phyloP scores from a whole-genome alignment of 2,329 filamentous ascomycete species.

The Ophiostoma ips region DNA sequence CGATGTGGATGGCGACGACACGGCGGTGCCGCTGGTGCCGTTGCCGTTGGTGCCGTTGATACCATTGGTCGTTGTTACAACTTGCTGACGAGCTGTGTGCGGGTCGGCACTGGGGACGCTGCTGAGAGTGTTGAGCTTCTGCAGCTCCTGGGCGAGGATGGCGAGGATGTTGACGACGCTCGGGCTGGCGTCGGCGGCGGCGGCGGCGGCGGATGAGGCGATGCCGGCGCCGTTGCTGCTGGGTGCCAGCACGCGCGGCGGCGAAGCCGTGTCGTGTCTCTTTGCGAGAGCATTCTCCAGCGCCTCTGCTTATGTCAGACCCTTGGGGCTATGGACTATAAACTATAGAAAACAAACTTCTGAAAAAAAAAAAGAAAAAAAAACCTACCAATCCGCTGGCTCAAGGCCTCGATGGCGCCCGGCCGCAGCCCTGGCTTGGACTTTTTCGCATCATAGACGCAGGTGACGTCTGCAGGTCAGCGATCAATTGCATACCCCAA shows the following conservation, averaged over 20 bases:
- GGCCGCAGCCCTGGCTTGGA: constrained; percentile 13
- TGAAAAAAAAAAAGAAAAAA: too few species aligned
- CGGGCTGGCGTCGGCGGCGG: neutral
- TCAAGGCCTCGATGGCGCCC: constrained; percentile 13
- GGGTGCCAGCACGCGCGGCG: neutral
- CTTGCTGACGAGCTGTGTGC: too few species aligned
- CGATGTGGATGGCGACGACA: neutral
- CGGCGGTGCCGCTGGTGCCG: neutral
- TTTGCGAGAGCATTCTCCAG: constrained; percentile 7
- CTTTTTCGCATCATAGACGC: constrained; percentile 8
- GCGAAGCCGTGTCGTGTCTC: neutral
- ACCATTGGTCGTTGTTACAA: too few species aligned
- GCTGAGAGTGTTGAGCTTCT: constrained; percentile 8
- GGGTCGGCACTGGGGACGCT: too few species aligned
- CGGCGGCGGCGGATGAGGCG: too few species aligned
- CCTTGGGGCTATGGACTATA: too few species aligned
- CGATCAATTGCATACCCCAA: too few species aligned
- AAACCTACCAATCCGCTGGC: constrained; percentile 7
- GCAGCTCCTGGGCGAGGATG: constrained; percentile 8
- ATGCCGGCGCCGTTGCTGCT: neutral
- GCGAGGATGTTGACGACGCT: constrained; percentile 6
- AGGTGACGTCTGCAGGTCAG: constrained; percentile 3
- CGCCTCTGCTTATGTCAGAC: constrained; percentile 3
- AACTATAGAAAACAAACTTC: too few species aligned
- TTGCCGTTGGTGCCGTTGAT: neutral